Evolutionary conservation across 371 early-diverging fungal genomes (phyloP).

Genomic region (Funneliformis caledonium): DNA sequence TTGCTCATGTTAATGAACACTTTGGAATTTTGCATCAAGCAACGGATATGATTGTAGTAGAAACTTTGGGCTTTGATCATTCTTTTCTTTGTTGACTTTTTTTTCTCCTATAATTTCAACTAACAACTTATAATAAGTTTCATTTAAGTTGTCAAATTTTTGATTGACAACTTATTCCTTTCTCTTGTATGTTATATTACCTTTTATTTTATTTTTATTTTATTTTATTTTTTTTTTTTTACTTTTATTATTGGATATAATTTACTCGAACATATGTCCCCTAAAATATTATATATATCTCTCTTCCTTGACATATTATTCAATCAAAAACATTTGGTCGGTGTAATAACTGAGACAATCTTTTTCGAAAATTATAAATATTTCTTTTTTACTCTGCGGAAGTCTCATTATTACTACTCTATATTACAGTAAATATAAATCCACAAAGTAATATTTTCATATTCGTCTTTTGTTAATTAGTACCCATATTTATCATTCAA

Average conservation of each 20-base stretch:
- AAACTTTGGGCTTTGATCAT: neutral
- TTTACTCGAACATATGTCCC: neutral
- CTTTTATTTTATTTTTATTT: neutral
- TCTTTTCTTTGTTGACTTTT: neutral
- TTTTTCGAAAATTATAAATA: neutral
- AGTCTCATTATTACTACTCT: neutral
- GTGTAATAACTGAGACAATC: neutral
- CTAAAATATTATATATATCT: neutral
- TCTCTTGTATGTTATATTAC: neutral
- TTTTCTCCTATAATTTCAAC: neutral
- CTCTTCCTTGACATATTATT: neutral
- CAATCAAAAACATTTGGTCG: neutral
- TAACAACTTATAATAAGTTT: neutral
- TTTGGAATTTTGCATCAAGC: neutral
- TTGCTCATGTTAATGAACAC: slow-evolving; percentile 3
- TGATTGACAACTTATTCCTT: neutral
- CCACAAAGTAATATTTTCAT: neutral
- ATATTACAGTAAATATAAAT: neutral
- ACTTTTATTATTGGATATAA: neutral
- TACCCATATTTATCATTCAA: slow-evolving; percentile 39
- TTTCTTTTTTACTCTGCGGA: neutral
- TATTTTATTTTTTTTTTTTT: too few species aligned
- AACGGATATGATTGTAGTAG: neutral
- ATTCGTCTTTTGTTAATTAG: neutral
- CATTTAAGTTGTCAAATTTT: neutral